Evolutionary conservation across 306 rosid genomes (phyloP).

Genomic region (Sindora glabra): DNA sequence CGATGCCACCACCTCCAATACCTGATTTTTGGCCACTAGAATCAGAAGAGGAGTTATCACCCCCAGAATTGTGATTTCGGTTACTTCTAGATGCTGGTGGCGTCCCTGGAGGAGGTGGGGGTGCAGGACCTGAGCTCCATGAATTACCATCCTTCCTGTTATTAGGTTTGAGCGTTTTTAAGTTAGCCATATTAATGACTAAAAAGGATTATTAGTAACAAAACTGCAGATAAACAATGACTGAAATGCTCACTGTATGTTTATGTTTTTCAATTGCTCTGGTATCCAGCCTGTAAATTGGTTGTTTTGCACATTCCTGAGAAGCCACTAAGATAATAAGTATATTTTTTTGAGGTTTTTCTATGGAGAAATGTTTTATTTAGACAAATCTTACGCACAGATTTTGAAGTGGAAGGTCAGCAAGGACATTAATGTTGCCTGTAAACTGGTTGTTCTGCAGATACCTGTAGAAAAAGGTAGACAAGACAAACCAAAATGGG

Average conservation of each 20-base stretch:
- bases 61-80: conserved; percentile 48
- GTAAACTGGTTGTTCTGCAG: conserved; percentile 87
- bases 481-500: conserved; percentile 18
- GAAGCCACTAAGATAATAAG: conserved; percentile 17
- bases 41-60: conserved; percentile 30
- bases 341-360: conserved; percentile 1
- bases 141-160: conserved; percentile 65
- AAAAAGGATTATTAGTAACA: not conserved
- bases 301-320: conserved; percentile 82
- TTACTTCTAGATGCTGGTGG: conserved; percentile 44
- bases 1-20: conserved; percentile 83
- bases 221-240: conserved; percentile 3
- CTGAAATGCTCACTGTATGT: conserved; percentile 56
- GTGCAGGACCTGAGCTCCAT: conserved; percentile 91
- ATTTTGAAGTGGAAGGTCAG: conserved; percentile 68
- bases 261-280: conserved; percentile 55
- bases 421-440: conserved; percentile 77
- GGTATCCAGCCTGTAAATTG: conserved; percentile 91
- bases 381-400: conserved; percentile 41
- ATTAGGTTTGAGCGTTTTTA: conserved; percentile 20
- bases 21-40: conserved; percentile 61
- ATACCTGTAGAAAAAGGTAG: conserved; percentile 39
- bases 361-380: not conserved
- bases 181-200: conserved; percentile 10
- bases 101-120: conserved; percentile 97